Percentiles rank a stretch among this genome's conserved stretches.
These are phyloP conservation scores for Byssochlamys sp. DNA, from an alignment of 2,329 filamentous ascomycete species.

Conservation along the genomic window DNA sequence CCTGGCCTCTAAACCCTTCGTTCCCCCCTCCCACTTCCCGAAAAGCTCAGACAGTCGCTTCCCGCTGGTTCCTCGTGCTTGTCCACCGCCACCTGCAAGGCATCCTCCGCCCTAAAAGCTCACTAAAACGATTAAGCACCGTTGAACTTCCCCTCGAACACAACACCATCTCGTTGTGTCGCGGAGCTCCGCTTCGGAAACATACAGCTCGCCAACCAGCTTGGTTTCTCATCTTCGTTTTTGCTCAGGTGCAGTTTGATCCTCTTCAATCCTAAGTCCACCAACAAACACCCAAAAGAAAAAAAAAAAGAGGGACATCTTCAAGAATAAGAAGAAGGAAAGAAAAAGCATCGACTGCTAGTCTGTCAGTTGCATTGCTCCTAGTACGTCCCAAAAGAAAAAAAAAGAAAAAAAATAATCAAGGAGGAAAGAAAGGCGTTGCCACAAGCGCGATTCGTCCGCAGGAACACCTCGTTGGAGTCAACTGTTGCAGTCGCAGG, in stretches of 20 bases:
- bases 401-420: background rate
- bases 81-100: constrained; percentile 29
- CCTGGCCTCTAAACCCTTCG: constrained; percentile 13
- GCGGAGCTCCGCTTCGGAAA: background rate
- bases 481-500: background rate
- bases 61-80: constrained; percentile 26
- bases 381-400: background rate
- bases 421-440: background rate
- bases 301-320: background rate
- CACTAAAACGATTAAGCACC: constrained; percentile 34
- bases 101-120: constrained; percentile 26
- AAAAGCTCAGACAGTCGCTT: constrained; percentile 12
- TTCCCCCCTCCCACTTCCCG: constrained; percentile 6
- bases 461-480: constrained; percentile 1
- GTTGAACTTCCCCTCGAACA: background rate
- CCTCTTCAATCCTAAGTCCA: background rate
- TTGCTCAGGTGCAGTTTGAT: background rate
- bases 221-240: background rate
- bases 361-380: background rate
- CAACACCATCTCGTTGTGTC: constrained; percentile 5
- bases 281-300: no score
- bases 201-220: background rate
- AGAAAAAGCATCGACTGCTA: background rate
- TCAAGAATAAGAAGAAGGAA: background rate
- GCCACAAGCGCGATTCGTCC: background rate